Conservation (phyloP, 2,329 filamentous ascomycete genomes). For the Claviceps purpurea region DNA sequence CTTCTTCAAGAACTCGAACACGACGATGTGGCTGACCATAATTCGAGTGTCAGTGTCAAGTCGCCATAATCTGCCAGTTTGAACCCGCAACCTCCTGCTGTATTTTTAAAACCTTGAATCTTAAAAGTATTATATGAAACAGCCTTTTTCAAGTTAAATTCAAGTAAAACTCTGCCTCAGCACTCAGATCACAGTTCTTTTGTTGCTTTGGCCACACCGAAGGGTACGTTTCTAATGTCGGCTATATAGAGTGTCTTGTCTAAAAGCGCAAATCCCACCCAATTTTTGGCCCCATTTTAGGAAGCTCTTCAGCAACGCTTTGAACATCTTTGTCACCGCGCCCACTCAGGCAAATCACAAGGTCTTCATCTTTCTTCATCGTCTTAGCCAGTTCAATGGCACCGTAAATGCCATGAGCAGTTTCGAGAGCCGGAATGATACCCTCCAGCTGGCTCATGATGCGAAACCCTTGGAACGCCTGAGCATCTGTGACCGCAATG, state of each 20-base stretch:
- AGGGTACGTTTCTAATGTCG: too few relatives aligned
- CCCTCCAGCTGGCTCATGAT: conserved; percentile 80
- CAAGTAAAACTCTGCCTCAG: neutral
- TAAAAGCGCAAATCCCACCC: conserved; percentile 57
- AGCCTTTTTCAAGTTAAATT: neutral
- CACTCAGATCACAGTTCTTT: too few relatives aligned
- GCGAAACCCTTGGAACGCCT: conserved; percentile 80
- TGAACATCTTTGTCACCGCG: conserved; percentile 98
- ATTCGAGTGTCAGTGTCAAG: neutral
- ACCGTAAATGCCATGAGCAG: conserved; percentile 82
- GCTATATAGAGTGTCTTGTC: neutral
- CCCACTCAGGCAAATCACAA: conserved; percentile 89
- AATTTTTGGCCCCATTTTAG: conserved; percentile 77
- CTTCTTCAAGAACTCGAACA: conserved; percentile 21
- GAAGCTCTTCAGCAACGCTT: conserved; percentile 90
- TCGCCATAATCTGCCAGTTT: neutral
- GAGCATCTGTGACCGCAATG: conserved; percentile 77
- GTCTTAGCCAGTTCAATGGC: conserved; percentile 84
- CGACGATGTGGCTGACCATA: conserved; percentile 8
- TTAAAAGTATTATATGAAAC: neutral
- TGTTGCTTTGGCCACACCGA: too few relatives aligned
- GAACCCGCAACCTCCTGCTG: neutral
- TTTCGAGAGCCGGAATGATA: conserved; percentile 92
- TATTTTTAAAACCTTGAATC: neutral
- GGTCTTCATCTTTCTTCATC: conserved; percentile 74